Evolutionary conservation across 2,329 filamentous ascomycete species (phyloP), one percentile per base, ranked within the genome.

Genomic region (Microcyclospora pomicola): DNA sequence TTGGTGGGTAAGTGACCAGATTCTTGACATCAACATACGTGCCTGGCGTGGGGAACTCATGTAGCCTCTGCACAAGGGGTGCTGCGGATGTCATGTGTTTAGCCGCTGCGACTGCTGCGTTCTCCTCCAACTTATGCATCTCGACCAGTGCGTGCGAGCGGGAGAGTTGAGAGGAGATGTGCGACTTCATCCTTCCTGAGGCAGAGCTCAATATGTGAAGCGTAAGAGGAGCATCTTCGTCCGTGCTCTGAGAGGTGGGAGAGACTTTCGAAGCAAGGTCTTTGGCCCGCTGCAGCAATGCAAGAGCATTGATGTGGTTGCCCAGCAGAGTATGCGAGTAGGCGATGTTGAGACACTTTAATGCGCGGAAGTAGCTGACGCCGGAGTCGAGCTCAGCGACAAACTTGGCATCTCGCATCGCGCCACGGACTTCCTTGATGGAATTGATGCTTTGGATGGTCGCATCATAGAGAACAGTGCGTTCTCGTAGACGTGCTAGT

Each of bases 381-480:
- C 84, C 88, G 27, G 76, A 76, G 39, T 83, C 75, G n/a, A 98
- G 66, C 57, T 91, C 84, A 33, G 71, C 64, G 4, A 86, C 68
- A 47, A 98, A 82, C 12, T 65, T 68, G 31, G 76, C 71, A 52
- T 98, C 91, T 31, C 85, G 81, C 28, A 85, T 85, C 13, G 95
- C 82, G 59, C 91, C 91, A 2, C 86, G 82, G 11, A 98, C 70
- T 42, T 94, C 85, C 51, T 82, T 84, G 58, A 95, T 77, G 4
- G 86, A 84, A 47, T 95, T 82, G 42, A 98, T 68, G 59, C 85
- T 95, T 61, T 95, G 84, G 15, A 95, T 63, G 7, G 81, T 92
- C 15, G 85, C 84, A 56, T 95, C 86, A 56, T 95, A 96, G 2
- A 98, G 68, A 2, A 88, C 87, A 11, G 83, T 77, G 51, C 84